Evolutionary conservation across 164 flowering plant genomes (phyloP), one percentile per base, ranked within the genome.

Genomic region (Sedum album): DNA sequence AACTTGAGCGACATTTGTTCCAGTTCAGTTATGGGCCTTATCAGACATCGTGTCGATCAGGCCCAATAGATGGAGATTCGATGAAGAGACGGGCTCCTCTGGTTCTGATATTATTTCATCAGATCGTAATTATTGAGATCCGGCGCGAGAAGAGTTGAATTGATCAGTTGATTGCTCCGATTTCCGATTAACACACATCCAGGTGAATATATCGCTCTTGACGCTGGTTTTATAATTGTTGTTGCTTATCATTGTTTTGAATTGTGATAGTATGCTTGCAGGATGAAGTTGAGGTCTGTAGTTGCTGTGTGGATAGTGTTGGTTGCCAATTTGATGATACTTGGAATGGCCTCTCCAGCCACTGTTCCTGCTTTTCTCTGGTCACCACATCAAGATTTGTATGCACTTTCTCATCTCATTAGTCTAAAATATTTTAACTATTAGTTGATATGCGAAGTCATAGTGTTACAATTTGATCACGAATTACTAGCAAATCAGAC

Each of bases 311-410:
- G 17, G 31, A 55, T 55, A 31, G 31, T 28, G 31, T 55, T 55
- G 61, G 31, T 55, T 55, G 61, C 61, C 26, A 55, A 55, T 14
- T 41, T 38, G 49, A 25, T 44, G 31, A 23, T 17, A 15, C 8
- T 21, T 64, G 66, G 66, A 64, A 35, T 64, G 25, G 66, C 48
- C 1, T 41, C 74, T 31, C 62, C 76, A 7, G 69, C 77, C 20
- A 84, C 89, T 9, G 79, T 60, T 46, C 88, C 95, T 39, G 91
- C 91, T 6, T 82, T 89, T 68, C 74, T 89, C 15, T 89, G 91
- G 91, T 84, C 88, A 57, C 73, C 83, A 17, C 75, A 82, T 70
- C 71, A 69, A 46, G 70, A 76, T 68, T 77, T 71, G 84, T 78
- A 77, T 18, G 79, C 4, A n/a, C 33, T 36, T n/a, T 48, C 33